phyloP scores from a whole-genome alignment of 1,284 basidiomycete genomes.

The Pseudozyma tsukubaensis region DNA sequence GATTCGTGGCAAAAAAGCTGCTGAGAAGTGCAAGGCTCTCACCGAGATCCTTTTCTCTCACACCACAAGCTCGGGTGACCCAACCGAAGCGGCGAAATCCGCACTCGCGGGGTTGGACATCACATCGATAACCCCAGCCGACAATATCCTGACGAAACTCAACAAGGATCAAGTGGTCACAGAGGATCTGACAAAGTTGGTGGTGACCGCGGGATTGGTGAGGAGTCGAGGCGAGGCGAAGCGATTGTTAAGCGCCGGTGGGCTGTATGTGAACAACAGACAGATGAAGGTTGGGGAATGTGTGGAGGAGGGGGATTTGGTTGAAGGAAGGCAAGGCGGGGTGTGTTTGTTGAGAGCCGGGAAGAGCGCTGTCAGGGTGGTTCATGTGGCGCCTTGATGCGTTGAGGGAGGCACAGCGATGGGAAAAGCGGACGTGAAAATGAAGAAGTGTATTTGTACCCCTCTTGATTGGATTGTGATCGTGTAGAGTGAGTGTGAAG shows the following conservation, averaged over 20 bases:
- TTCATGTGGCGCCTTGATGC: neutral
- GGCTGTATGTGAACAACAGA: slow-evolving; percentile 40
- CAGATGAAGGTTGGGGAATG: neutral
- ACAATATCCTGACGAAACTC: slow-evolving; percentile 2
- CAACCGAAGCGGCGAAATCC: slow-evolving; percentile 69
- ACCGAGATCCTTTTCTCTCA: slow-evolving; percentile 75
- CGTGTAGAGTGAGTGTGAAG: too few relatives aligned
- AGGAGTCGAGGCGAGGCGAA: slow-evolving; percentile 35
- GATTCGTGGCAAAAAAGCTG: slow-evolving; percentile 70
- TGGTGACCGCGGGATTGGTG: slow-evolving; percentile 8
- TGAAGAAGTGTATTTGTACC: neutral
- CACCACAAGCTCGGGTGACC: neutral
- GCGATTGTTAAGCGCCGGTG: slow-evolving; percentile 21
- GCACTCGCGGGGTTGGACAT: slow-evolving; percentile 4
- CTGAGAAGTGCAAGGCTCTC: slow-evolving; percentile 71
- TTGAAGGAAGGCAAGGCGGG: neutral
- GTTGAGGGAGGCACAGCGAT: too few relatives aligned
- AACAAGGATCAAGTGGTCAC: slow-evolving; percentile 5
- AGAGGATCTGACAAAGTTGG: slow-evolving; percentile 9
- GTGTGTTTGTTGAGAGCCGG: slow-evolving; percentile 28
- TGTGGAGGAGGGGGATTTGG: slow-evolving; percentile 9
- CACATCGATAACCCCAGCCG: neutral
- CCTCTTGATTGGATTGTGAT: too few relatives aligned
- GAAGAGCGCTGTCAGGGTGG: slow-evolving; percentile 13
- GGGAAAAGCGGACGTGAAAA: neutral